These are phyloP conservation scores for Colletotrichum lentis DNA, from an alignment of 2,329 filamentous ascomycete species.

Conservation along the genomic window DNA sequence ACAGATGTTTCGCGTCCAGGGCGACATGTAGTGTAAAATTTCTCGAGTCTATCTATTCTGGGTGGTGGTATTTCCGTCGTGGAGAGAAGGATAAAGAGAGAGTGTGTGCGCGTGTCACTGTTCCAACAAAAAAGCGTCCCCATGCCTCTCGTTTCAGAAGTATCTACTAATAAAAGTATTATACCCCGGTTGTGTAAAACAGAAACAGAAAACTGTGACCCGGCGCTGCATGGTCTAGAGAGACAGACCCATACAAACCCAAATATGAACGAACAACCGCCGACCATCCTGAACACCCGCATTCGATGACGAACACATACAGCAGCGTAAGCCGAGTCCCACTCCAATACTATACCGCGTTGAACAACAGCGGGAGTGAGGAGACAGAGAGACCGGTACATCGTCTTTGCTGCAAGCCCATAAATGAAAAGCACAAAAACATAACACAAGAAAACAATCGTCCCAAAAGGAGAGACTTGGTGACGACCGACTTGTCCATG, in stretches of 20 bases:
- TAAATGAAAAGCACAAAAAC: slow-evolving; percentile 1
- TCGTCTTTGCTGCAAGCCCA: background rate
- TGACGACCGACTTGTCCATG: slow-evolving; percentile 14
- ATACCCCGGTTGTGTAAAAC: slow-evolving; percentile 19
- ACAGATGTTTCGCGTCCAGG: background rate
- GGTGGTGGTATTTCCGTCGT: slow-evolving; percentile 19
- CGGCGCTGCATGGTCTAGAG: background rate
- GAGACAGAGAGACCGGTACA: background rate
- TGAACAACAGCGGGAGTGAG: background rate
- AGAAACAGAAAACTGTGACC: slow-evolving; percentile 2
- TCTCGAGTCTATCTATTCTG: slow-evolving; percentile 30
- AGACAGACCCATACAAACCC: background rate
- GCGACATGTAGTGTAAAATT: slow-evolving; percentile 10
- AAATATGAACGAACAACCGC: background rate
- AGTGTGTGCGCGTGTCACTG: background rate
- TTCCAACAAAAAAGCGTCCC: background rate
- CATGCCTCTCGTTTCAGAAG: slow-evolving; percentile 6
- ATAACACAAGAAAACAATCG: background rate
- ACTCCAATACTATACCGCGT: background rate
- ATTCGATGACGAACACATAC: slow-evolving; percentile 23
- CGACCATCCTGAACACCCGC: slow-evolving; percentile 10
- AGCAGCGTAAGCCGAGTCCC: slow-evolving; percentile 9
- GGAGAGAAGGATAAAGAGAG: background rate
- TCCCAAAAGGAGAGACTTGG: slow-evolving; percentile 25
- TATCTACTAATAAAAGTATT: slow-evolving; percentile 19